Evolutionary conservation across 208 protist genomes (phyloP).

Genomic region (Crithidia acanthocephali): DNA sequence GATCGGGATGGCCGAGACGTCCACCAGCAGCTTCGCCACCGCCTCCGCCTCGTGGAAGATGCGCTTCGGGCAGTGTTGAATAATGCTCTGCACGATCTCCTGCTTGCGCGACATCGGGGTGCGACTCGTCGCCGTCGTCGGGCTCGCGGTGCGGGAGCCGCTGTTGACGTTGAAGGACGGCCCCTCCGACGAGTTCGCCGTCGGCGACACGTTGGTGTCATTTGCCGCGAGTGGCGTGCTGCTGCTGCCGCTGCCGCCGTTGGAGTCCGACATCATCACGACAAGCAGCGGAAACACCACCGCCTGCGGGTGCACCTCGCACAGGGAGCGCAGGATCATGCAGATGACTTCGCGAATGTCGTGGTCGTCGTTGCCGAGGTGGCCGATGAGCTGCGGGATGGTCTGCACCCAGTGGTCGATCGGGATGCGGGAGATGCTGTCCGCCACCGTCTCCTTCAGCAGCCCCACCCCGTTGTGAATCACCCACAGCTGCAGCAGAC

Average conservation of each 20-base stretch:
- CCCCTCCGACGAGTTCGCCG: neutral
- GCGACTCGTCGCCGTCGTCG: constrained; percentile 11
- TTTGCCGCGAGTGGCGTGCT: constrained; percentile 17
- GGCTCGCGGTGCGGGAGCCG: constrained; percentile 3
- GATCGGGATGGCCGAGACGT: constrained; percentile 90
- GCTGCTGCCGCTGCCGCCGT: constrained; percentile 4
- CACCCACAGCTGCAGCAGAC: constrained; percentile 99
- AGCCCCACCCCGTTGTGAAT: constrained; percentile 91
- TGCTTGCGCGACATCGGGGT: constrained; percentile 49
- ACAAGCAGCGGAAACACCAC: constrained; percentile 99
- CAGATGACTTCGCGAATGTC: constrained; percentile 95
- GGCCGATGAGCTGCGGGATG: constrained; percentile 99
- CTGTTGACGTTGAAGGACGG: constrained; percentile 5
- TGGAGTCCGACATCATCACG: constrained; percentile 88
- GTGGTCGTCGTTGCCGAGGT: constrained; percentile 93
- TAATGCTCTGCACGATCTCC: constrained; percentile 75
- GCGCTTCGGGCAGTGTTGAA: constrained; percentile 84
- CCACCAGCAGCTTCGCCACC: constrained; percentile 81
- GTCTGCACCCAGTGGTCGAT: constrained; percentile 99
- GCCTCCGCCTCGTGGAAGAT: constrained; percentile 85
- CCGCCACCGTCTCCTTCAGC: constrained; percentile 89
- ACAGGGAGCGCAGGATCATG: constrained; percentile 95
- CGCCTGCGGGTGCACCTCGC: constrained; percentile 98
- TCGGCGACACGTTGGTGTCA: constrained; percentile 2
- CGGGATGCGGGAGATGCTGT: constrained; percentile 94